Evolutionary conservation across 257 asterid species (phyloP), one percentile per base, ranked within the genome.

Genomic region (Echium plantagineum): DNA sequence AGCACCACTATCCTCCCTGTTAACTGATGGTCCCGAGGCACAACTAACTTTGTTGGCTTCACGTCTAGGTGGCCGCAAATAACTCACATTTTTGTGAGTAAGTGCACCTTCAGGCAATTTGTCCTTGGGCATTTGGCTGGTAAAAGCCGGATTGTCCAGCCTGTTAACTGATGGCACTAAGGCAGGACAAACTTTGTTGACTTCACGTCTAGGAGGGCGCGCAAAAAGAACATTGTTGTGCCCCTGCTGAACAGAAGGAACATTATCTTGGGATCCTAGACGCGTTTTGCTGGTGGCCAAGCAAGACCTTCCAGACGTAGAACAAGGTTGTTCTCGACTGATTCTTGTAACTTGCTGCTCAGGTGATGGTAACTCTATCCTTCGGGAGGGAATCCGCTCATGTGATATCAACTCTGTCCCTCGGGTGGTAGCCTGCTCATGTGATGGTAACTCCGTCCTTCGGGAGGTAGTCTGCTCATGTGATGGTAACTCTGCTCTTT

Each of bases 261-360:
- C 13, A 21, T 56, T 52, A 58, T 31, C 72, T 16, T 21, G 54
- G 12, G 56, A 32, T 60, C 4, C 20, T 56, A 62, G 73, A 52
- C 60, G 38, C 5, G 67, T 66, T 0, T 7, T n/a, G 52, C 63
- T 70, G 35, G 75, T 58, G 28, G 77, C 61, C 17, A 52, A 2
- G 17, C 63, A 72, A 10, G 55, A 51, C 47, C 78, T 72, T 28
- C 82, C 86, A 21, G 83, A 73, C 6, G 85, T 73, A 6, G 83
- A 35, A 35, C 46, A 35, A 35, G 46, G 46, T 35, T 31, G 38
- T 31, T 35, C 12, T 7, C 46, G 10, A 35, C 46, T 35, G 32
- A 28, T 28, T 2, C 32, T 28, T 28, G 7, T 3, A 2, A 6
- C 32, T 28, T 28, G 3, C 4, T 6, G 32, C 32, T 28, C 32